Conservation (phyloP, 2,329 filamentous ascomycete genomes). For the Pseudogymnoascus sp. region DNA sequence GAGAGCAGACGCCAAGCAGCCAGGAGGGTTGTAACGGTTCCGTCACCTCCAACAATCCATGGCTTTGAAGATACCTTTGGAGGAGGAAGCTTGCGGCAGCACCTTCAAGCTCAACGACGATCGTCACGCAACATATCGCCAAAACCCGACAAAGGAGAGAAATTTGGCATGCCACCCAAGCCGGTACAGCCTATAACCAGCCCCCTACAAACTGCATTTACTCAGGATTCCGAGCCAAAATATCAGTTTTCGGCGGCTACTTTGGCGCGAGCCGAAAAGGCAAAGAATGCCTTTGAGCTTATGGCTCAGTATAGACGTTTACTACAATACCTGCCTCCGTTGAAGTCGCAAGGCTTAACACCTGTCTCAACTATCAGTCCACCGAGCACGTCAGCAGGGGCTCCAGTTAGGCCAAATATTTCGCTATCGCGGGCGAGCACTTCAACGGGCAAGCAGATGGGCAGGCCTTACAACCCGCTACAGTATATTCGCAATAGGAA, state of each 20-base stretch:
- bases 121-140: constrained; percentile 54
- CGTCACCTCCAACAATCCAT: constrained; percentile 35
- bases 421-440: constrained; percentile 30
- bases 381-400: constrained; percentile 28
- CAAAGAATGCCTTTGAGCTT: constrained; percentile 76
- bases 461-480: constrained; percentile 78
- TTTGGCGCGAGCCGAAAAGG: constrained; percentile 71
- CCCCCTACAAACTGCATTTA: constrained; percentile 41
- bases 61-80: constrained; percentile 29
- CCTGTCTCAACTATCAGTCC: constrained; percentile 31
- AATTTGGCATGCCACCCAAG: background rate
- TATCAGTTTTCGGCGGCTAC: constrained; percentile 74
- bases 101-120: constrained; percentile 63
- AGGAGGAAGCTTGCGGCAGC: constrained; percentile 54
- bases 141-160: constrained; percentile 36
- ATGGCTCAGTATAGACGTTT: constrained; percentile 76
- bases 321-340: constrained; percentile 67
- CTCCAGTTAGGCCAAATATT: constrained; percentile 28
- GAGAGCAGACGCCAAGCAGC: constrained; percentile 64
- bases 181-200: constrained; percentile 21
- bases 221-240: constrained; percentile 41
- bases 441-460: constrained; percentile 37
- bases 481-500: constrained; percentile 90
- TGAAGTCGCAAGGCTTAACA: constrained; percentile 39
- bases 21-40: constrained; percentile 43